Percentiles rank a stretch among this genome's conserved stretches.
Evolutionary conservation across 2,329 filamentous ascomycete species (phyloP).

Genomic region (Phaeophleospora eucalypticola): DNA sequence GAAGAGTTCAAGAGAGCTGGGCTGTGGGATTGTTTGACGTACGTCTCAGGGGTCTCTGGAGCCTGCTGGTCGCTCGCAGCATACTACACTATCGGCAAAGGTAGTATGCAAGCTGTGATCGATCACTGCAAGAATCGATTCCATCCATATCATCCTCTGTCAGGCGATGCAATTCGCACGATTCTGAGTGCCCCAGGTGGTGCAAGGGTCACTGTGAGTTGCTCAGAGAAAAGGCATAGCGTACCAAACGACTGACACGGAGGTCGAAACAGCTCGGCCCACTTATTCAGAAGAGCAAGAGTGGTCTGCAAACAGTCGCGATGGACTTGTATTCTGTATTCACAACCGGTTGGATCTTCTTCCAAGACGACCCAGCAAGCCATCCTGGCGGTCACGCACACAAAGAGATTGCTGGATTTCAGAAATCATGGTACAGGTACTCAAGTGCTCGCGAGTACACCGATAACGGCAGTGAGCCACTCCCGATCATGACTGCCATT

Average conservation of each 20-base stretch:
- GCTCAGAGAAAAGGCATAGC: too few relatives aligned
- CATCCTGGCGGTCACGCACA: constrained; percentile 20
- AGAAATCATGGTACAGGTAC: constrained; percentile 30
- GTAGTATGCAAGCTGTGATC: constrained; percentile 27
- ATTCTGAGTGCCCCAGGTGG: constrained; percentile 27
- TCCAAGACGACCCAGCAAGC: constrained; percentile 25
- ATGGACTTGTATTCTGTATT: constrained; percentile 34
- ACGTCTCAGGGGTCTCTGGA: constrained; percentile 32
- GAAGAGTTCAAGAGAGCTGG: constrained; percentile 29
- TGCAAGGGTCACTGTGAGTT: constrained; percentile 19
- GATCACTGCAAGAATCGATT: constrained; percentile 33
- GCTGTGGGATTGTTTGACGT: constrained; percentile 32
- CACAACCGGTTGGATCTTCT: constrained; percentile 31
- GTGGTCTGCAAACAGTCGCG: constrained; percentile 29
- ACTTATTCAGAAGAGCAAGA: constrained; percentile 30
- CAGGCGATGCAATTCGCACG: constrained; percentile 30
- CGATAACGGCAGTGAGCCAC: constrained; percentile 24
- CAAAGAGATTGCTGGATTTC: constrained; percentile 22
- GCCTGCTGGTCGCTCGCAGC: constrained; percentile 32
- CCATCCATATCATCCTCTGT: constrained; percentile 32
- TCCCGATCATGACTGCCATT: constrained; percentile 29
- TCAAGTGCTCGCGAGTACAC: constrained; percentile 25
- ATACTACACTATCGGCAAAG: constrained; percentile 32
- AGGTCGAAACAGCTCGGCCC: constrained; percentile 28
- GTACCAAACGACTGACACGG: too few relatives aligned